phyloP scores from a whole-genome alignment of 2,329 filamentous ascomycete genomes.

The Ophiocordyceps camponoti-rufipedis region DNA sequence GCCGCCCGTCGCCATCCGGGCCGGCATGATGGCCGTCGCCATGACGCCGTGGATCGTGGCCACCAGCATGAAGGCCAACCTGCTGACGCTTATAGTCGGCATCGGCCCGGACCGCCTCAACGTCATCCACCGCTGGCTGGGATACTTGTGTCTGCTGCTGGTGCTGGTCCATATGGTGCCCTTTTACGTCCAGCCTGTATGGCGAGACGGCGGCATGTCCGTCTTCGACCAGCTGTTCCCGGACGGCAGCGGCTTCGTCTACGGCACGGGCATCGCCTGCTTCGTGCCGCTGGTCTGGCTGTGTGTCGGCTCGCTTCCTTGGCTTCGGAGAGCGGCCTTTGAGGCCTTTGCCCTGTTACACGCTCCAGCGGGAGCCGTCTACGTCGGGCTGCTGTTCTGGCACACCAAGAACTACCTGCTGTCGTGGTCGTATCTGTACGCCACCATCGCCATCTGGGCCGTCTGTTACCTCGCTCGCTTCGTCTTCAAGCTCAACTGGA shows the following conservation, averaged over 20 bases:
- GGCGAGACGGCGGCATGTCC: slow-evolving; percentile 56
- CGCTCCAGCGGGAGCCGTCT: slow-evolving; percentile 62
- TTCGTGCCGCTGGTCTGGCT: slow-evolving; percentile 68
- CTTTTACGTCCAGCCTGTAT: slow-evolving; percentile 78
- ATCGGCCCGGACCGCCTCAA: slow-evolving; percentile 87
- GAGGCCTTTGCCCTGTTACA: slow-evolving; percentile 75
- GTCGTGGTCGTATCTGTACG: slow-evolving; percentile 78
- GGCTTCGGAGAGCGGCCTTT: slow-evolving; percentile 60
- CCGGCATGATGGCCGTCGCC: slow-evolving; percentile 83
- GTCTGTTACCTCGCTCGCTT: slow-evolving; percentile 56
- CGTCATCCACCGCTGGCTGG: slow-evolving; percentile 82
- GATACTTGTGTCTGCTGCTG: slow-evolving; percentile 69
- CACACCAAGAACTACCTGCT: slow-evolving; percentile 84
- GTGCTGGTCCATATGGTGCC: slow-evolving; percentile 72
- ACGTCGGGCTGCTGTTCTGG: slow-evolving; percentile 81
- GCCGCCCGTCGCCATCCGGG: slow-evolving; percentile 65
- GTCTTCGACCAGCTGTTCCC: slow-evolving; percentile 56
- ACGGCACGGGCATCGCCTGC: slow-evolving; percentile 72
- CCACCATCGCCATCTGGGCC: slow-evolving; percentile 62
- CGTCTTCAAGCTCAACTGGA: slow-evolving; percentile 82
- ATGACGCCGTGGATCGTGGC: slow-evolving; percentile 87
- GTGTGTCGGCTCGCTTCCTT: slow-evolving; percentile 66
- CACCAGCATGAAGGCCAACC: slow-evolving; percentile 78
- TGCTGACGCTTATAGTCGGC: slow-evolving; percentile 68
- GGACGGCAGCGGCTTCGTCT: slow-evolving; percentile 47